Evolutionary conservation across 805 yeast genomes (phyloP), one percentile per base, ranked within the genome.

Genomic region (Schwanniomyces sp.): DNA sequence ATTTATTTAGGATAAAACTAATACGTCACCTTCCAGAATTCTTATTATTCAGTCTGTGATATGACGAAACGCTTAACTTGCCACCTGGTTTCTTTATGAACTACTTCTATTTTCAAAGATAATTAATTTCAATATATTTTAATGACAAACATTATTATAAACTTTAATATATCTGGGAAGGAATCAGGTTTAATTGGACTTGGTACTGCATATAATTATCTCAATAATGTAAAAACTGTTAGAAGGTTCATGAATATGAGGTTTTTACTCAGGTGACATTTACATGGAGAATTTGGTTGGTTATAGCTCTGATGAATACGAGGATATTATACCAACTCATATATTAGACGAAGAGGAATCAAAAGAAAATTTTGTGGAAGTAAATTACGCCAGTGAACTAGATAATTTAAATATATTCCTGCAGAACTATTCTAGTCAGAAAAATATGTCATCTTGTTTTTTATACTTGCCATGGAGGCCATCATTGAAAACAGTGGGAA

Each of bases 391-490:
- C 7, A 21, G 12, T 14, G 32, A 43, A 12, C 12, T 32, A 14
- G 37, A 29, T 17, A 28, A 32, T 11, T 17, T 44, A 24, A 50
- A 51, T 36, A 46, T 52, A 14, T 53, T 46, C 29, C 51, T 48
- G 52, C 55, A 53, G 40, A 53, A 53, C 43, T 52, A 46, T 41
- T 45, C 46, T 9, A 43, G 43, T 17, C 52, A 45, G 17, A 34
- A 27, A 9, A 41, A 46, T 21, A 48, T 49, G 52, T 43, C 50
- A n/a, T 38, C 45, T 21, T 32, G 46, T 11, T 53, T 47, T 43
- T 21, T 48, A 7, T 48, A 49, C 26, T 45, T 53, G 17, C 55
- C 53, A 5, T 53, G 57, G 57, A 44, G 40, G n/a, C 57, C 57
- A 11, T 44, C 51, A n/a, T 25, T 47, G 26, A 32, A 40, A n/a